Percentiles rank a stretch among this genome's conserved stretches.
Evolutionary conservation across 2,329 filamentous ascomycete species (phyloP).

Genomic region (Gaeumannomyces tritici): DNA sequence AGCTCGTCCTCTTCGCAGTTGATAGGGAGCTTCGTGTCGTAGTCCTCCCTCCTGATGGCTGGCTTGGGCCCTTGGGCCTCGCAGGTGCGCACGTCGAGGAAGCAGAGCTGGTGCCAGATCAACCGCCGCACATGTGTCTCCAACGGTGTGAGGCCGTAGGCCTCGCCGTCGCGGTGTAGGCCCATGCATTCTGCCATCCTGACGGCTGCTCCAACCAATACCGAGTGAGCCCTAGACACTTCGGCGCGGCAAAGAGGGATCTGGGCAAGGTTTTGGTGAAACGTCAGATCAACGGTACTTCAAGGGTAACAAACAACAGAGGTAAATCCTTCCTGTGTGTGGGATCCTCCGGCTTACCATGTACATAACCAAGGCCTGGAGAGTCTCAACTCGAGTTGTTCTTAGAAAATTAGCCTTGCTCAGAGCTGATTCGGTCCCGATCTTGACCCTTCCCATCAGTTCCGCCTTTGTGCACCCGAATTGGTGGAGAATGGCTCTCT

Average conservation of each 20-base stretch:
- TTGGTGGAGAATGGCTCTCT: conserved; percentile 37
- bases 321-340: background rate
- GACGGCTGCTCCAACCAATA: conserved; percentile 61
- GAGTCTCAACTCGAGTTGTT: conserved; percentile 61
- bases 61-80: conserved; percentile 66
- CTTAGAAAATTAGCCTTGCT: conserved; percentile 61
- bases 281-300: background rate
- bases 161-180: conserved; percentile 59
- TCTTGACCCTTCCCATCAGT: conserved; percentile 53
- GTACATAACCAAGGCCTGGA: conserved; percentile 72
- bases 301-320: background rate
- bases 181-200: conserved; percentile 72
- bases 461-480: conserved; percentile 45
- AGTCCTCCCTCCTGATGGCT: conserved; percentile 63
- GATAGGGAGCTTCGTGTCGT: conserved; percentile 61
- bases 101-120: conserved; percentile 71
- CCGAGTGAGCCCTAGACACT: conserved; percentile 64
- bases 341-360: conserved; percentile 38
- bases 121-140: conserved; percentile 64
- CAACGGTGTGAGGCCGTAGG: conserved; percentile 54
- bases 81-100: conserved; percentile 64
- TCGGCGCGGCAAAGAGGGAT: conserved; percentile 64
- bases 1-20: conserved; percentile 62
- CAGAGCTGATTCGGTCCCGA: conserved; percentile 58
- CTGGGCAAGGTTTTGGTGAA: conserved; percentile 21